phyloP scores from a whole-genome alignment of 208 protist genomes.

The Wallacemonas rigidus region DNA sequence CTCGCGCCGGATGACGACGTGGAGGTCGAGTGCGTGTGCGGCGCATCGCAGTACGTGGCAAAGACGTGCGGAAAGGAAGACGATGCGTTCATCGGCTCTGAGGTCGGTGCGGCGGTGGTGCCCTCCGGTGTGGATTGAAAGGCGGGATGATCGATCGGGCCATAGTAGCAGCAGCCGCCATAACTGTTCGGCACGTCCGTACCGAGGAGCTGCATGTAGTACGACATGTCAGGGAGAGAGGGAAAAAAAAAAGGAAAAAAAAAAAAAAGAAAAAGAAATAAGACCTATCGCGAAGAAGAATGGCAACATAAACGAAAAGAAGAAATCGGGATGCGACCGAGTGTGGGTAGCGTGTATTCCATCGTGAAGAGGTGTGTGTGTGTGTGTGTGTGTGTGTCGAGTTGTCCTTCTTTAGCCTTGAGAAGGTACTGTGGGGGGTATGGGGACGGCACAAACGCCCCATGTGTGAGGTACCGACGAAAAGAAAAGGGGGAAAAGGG shows the following conservation, averaged over 20 bases:
- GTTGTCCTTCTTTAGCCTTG: too few species aligned
- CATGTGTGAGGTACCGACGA: too few species aligned
- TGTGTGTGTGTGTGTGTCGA: too few species aligned
- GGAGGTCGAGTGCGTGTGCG: neutral
- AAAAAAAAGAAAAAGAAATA: slow-evolving; percentile 10
- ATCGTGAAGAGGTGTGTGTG: too few species aligned
- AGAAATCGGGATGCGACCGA: neutral
- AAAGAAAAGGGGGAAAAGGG: too few species aligned
- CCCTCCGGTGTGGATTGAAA: slow-evolving; percentile 22
- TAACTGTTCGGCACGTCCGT: slow-evolving; percentile 77
- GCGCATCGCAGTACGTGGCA: neutral
- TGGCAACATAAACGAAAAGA: neutral
- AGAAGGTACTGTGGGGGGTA: too few species aligned
- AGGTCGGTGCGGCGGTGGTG: neutral
- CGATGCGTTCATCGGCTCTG: neutral
- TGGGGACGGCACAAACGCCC: too few species aligned
- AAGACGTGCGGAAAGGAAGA: slow-evolving; percentile 3
- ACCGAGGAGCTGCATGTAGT: slow-evolving; percentile 78
- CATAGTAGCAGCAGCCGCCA: slow-evolving; percentile 79
- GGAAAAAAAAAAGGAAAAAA: slow-evolving; percentile 19
- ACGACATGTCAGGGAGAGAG: slow-evolving; percentile 26
- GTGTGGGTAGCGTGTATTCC: too few species aligned
- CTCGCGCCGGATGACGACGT: slow-evolving; percentile 16
- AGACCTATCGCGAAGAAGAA: too few species aligned
- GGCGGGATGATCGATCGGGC: slow-evolving; percentile 49